Evolutionary conservation across 164 flowering plant genomes (phyloP), one percentile per base, ranked within the genome.

Genomic region (Dillenia turbinata): DNA sequence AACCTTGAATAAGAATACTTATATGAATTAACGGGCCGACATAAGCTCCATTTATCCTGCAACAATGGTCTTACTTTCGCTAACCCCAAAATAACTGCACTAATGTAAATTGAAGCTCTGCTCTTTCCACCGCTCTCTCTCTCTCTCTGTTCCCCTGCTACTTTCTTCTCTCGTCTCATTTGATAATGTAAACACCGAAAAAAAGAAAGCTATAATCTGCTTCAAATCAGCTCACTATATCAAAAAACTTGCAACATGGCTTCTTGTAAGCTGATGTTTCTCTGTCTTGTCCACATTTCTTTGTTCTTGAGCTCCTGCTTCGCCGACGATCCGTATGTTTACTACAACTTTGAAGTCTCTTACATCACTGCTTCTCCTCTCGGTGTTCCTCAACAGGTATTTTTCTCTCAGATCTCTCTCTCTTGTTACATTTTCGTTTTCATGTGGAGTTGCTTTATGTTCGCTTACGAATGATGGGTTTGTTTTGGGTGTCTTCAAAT

Each of bases 291-390:
- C 76, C 63, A 63, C 79, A 68, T 85, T 77, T 58, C 62, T 64
- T 47, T 81, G 53, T 70, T 81, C 26, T n/a, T 64, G 51, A 65
- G 67, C 75, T 62, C 58, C n/a, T 72, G 62, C 62, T 76, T 53
- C 13, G 88, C 85, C 71, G 78, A 8, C n/a, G 90, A 85, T 78
- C 83, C 85, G 3, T 69, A 52, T 64, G 75, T 68, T 45, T 50
- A 9, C 77, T 85, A 50, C 43, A 62, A 85, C 2, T 87, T 83
- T 67, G 80, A 66, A 65, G 82, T 85, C 62, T 79, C 93, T 50
- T 87, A 87, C 81, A 87, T 85, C 67, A 85, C 85, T 53, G 88
- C 85, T 62, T 83, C 88, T 69, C 93, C 93, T 63, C 79, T 87
- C 45, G 93, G 93, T 45, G 85, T 83, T 14, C 85, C 89, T 12